These are phyloP conservation scores for Nitzschia sp. DNA, from an alignment of 108 stramenopile genomes.

Conservation along the genomic window DNA sequence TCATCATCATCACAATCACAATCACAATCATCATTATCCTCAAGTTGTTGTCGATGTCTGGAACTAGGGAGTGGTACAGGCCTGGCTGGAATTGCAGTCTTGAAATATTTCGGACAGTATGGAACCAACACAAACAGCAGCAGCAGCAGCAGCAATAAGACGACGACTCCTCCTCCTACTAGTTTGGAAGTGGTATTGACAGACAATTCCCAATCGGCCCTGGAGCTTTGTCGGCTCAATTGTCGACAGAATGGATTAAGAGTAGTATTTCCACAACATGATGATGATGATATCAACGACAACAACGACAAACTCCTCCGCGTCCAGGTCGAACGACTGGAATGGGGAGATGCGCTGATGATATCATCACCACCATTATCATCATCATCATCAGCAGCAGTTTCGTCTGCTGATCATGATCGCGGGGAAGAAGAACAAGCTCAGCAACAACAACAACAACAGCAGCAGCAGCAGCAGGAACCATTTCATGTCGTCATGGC, in stretches of 20 bases:
- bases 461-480: neutral
- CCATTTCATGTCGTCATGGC: slow-evolving; percentile 57
- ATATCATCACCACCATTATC: too few species aligned
- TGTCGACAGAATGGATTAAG: slow-evolving; percentile 36
- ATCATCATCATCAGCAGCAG: too few species aligned
- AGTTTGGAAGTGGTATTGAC: slow-evolving; percentile 37
- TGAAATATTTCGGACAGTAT: neutral
- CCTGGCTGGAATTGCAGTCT: slow-evolving; percentile 47
- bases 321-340: slow-evolving; percentile 21
- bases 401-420: too few species aligned
- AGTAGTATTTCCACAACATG: too few species aligned
- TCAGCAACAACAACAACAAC: neutral
- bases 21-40: too few species aligned
- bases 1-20: too few species aligned
- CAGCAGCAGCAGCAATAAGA: too few species aligned
- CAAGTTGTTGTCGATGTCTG: slow-evolving; percentile 21
- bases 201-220: slow-evolving; percentile 40
- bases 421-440: too few species aligned
- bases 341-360: slow-evolving; percentile 46
- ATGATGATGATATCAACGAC: neutral
- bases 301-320: too few species aligned
- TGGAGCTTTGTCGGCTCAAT: slow-evolving; percentile 56
- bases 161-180: too few species aligned
- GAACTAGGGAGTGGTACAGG: slow-evolving; percentile 76
- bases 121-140: too few species aligned